Evolutionary conservation across 1,139 yeast genomes (phyloP).

Genomic region (Blastobotrys capitulatus): DNA sequence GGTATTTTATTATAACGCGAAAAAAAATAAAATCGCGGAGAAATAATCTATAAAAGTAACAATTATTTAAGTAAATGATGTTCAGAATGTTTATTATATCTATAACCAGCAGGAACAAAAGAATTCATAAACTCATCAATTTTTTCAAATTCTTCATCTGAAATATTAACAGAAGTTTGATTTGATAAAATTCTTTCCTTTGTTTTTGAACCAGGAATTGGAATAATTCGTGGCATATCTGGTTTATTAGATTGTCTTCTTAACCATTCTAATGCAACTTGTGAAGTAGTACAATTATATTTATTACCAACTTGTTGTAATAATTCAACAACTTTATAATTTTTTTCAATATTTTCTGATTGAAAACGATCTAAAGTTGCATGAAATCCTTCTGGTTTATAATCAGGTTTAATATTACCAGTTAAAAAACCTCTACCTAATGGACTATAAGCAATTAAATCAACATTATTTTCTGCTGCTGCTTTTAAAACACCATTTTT

Average conservation of each 20-base stretch:
- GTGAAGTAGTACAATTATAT: constrained; percentile 50
- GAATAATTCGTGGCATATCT: constrained; percentile 54
- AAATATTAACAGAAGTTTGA: constrained; percentile 42
- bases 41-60: no score
- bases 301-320: constrained; percentile 43
- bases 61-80: no score
- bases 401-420: constrained; percentile 42
- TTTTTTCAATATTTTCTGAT: constrained; percentile 48
- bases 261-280: constrained; percentile 72
- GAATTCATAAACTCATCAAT: constrained; percentile 38
- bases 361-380: constrained; percentile 38
- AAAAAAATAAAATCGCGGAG: no score
- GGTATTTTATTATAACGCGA: no score
- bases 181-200: constrained; percentile 55
- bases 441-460: constrained; percentile 76
- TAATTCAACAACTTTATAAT: constrained; percentile 45
- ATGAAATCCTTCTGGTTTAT: constrained; percentile 54
- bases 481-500: constrained; percentile 54
- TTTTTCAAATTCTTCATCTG: constrained; percentile 48
- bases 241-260: constrained; percentile 27
- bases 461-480: constrained; percentile 53
- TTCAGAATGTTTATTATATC: constrained; percentile 36
- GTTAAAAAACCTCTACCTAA: constrained; percentile 72
- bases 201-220: constrained; percentile 74
- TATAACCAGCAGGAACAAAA: constrained; percentile 43